Conservation (phyloP, 257 asterid genomes). For the Ballota nigra region DNA sequence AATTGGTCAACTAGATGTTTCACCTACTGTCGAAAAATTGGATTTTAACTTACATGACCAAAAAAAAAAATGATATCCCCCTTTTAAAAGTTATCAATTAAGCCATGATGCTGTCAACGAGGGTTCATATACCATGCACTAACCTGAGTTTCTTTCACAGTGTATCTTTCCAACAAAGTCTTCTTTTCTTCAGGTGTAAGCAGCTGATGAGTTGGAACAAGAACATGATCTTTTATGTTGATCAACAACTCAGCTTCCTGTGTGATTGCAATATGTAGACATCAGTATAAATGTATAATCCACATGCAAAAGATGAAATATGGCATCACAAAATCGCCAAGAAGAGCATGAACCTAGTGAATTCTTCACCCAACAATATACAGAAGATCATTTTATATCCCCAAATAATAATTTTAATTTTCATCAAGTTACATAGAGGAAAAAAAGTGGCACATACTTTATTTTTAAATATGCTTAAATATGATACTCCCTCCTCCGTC, state of each 20-base stretch:
- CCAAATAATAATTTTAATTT: not conserved
- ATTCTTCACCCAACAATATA: not conserved
- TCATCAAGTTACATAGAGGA: not conserved
- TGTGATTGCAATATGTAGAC: not conserved
- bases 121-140: slow-evolving; percentile 6
- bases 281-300: not conserved
- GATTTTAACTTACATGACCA: no score
- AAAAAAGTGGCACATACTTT: not conserved
- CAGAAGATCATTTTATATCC: not conserved
- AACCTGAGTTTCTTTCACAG: slow-evolving; percentile 85
- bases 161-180: slow-evolving; percentile 68
- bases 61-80: no score
- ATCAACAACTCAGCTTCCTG: slow-evolving; percentile 57
- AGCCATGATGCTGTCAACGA: not conserved
- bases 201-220: slow-evolving; percentile 70
- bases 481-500: not conserved
- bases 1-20: no score
- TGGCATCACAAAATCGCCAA: not conserved
- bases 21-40: no score
- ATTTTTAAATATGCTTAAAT: not conserved
- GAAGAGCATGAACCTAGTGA: not conserved
- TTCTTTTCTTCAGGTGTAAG: slow-evolving; percentile 66
- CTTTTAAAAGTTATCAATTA: not conserved
- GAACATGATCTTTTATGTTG: slow-evolving; percentile 62
- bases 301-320: not conserved